Conservation (phyloP, 1,139 yeast species). For the Sugiyamaella grinbergsii region DNA sequence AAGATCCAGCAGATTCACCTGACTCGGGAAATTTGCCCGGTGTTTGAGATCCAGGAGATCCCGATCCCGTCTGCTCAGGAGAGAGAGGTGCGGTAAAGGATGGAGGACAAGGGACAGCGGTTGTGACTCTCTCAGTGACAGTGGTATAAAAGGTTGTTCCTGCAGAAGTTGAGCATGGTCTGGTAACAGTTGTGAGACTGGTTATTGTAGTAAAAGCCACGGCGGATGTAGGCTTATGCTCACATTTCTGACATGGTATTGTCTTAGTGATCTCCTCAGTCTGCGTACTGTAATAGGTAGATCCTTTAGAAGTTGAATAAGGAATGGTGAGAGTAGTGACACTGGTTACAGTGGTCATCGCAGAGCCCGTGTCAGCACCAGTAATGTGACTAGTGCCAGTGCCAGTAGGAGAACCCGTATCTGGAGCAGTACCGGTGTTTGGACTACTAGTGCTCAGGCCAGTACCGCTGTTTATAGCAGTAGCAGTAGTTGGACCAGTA, state of each 20-base stretch:
- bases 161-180: constrained; percentile 17
- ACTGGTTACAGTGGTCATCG: not conserved
- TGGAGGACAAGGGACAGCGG: constrained; percentile 16
- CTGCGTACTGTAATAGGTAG: constrained; percentile 13
- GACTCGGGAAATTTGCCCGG: too few relatives aligned
- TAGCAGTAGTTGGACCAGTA: too few relatives aligned
- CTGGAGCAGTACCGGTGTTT: too few relatives aligned
- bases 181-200: constrained; percentile 16
- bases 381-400: too few relatives aligned
- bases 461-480: too few relatives aligned
- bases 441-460: too few relatives aligned
- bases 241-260: constrained; percentile 14
- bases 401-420: too few relatives aligned
- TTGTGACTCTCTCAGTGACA: constrained; percentile 15
- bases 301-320: too few relatives aligned
- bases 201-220: constrained; percentile 8
- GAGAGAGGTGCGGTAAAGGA: not conserved
- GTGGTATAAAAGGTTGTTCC: constrained; percentile 14
- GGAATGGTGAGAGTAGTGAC: constrained; percentile 17
- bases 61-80: not conserved
- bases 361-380: not conserved
- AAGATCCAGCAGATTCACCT: too few relatives aligned
- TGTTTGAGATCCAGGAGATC: too few relatives aligned
- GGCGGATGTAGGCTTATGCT: constrained; percentile 1
- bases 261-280: constrained; percentile 18